Base-by-base conservation (phyloP, 306 rosid genomes). In the Nissolia schottii region DNA sequence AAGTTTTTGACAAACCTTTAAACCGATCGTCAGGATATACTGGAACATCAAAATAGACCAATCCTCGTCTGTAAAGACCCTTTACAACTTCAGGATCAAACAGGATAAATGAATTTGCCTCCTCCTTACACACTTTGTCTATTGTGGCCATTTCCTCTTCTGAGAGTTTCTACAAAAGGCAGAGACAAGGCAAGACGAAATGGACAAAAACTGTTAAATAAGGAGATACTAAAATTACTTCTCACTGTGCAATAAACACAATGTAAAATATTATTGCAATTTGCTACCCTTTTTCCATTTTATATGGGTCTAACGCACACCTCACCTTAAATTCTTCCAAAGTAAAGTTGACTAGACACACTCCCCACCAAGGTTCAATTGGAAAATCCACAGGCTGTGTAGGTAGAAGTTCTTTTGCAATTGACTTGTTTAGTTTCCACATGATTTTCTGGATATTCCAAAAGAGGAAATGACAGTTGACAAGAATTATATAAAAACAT, bases 361-460 rank as follows among this genome's bases (percentile, higher is more conserved):
- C 87, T 80, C 92, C 99, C 99, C 99, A 95, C 99, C 97, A 95
- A 20, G 97, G 91, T 71, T 95, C 99, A 75, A 95, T 88, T 64
- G 87, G 81, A 77, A 95, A 91, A 76, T 95, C 99, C 67, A 89
- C 96, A 68, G 97, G 97, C 53, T 88, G 99, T 27, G 84, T 76
- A 19, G 99, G 99, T 81, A 95, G 78, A 48, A 91, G 86, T 72
- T 95, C 99, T 81, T 87, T 95, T 65, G 99, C 99, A 74, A 95
- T 95, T 59, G 99, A 91, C 87, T 95, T 95, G 86, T 95, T 95
- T 77, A 95, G 81, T 84, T 95, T 95, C 99, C 97, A 95, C 99
- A 88, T 95, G 72, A 95, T 91, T 91, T 95, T 95, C 99, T 95
- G 93, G 73, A 84, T 70, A 75, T 79, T 76, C 96, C 87, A 86